Conservation (phyloP, 345 rosid species). For the Lepidium aucheri region DNA sequence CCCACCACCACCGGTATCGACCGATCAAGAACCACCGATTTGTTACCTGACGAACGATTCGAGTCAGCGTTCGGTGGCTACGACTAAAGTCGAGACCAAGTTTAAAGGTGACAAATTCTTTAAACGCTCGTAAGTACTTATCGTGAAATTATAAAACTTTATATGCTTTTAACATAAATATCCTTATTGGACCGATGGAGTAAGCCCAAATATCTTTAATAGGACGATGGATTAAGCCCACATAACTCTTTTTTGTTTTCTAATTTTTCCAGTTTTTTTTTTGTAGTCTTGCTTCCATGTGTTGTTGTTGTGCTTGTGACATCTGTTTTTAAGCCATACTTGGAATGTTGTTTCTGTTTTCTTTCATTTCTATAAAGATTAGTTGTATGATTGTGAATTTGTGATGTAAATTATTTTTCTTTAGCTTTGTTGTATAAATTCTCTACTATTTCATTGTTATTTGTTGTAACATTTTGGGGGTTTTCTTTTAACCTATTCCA, state of each 20-base stretch:
- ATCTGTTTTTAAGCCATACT: slow-evolving; percentile 15
- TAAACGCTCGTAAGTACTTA: slow-evolving; percentile 19
- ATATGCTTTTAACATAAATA: no score
- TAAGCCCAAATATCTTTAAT: no score
- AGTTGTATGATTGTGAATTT: not conserved
- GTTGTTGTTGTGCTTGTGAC: slow-evolving; percentile 28
- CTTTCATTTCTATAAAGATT: not conserved
- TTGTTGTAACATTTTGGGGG: not conserved
- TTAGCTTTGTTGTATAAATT: not conserved
- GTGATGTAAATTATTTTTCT: not conserved
- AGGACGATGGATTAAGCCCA: not conserved
- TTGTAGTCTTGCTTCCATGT: slow-evolving; percentile 28
- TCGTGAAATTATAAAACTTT: not conserved
- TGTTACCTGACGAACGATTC: slow-evolving; percentile 22
- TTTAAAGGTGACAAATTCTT: slow-evolving; percentile 26
- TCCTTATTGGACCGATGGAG: not conserved
- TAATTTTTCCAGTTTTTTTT: not conserved
- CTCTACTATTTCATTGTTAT: not conserved
- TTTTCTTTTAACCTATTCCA: not conserved
- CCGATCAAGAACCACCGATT: slow-evolving; percentile 16
- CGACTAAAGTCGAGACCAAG: slow-evolving; percentile 20
- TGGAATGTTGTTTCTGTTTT: not conserved
- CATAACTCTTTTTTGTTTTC: not conserved
- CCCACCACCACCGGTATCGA: slow-evolving; percentile 20
- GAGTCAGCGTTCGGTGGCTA: slow-evolving; percentile 7